Evolutionary conservation across 805 yeast genomes (phyloP).

Genomic region (Kuraishia piskuri): DNA sequence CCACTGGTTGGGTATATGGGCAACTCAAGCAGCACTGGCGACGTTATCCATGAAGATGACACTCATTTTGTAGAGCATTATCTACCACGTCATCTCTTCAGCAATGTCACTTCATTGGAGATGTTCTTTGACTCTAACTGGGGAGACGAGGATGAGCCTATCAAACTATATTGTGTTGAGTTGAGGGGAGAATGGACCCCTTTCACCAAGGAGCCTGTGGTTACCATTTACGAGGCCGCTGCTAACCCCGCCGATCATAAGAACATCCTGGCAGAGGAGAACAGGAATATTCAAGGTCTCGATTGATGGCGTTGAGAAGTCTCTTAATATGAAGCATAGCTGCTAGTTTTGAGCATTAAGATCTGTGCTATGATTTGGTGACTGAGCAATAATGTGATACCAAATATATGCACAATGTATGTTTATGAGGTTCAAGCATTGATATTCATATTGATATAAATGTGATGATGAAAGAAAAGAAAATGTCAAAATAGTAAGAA

Average conservation of each 20-base stretch:
- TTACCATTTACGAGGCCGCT: conserved; percentile 79
- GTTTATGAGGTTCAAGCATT: too few relatives aligned
- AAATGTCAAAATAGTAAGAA: too few relatives aligned
- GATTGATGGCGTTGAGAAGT: background rate
- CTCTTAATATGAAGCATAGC: too few relatives aligned
- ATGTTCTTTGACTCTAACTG: conserved; percentile 62
- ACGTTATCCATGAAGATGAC: conserved; percentile 29
- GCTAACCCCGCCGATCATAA: conserved; percentile 90
- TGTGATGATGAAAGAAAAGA: too few relatives aligned
- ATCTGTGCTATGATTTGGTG: too few relatives aligned
- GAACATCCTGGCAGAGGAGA: conserved; percentile 19
- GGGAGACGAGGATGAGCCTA: conserved; percentile 48
- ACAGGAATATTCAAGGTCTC: conserved; percentile 6
- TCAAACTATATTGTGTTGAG: conserved; percentile 62
- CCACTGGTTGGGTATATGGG: conserved; percentile 51
- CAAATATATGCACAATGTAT: too few relatives aligned
- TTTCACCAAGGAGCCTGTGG: conserved; percentile 57
- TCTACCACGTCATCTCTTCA: conserved; percentile 65
- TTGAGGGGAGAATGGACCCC: conserved; percentile 64
- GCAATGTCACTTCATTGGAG: conserved; percentile 60
- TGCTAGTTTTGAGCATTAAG: too few relatives aligned
- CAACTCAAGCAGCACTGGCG: conserved; percentile 16
- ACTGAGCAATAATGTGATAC: too few relatives aligned
- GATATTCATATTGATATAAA: too few relatives aligned
- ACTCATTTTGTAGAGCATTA: conserved; percentile 70